Percentiles rank a stretch among this genome's conserved stretches.
These are phyloP conservation scores for Wickerhamomyces sydowiorum DNA, from an alignment of 805 yeast genomes.

Conservation along the genomic window DNA sequence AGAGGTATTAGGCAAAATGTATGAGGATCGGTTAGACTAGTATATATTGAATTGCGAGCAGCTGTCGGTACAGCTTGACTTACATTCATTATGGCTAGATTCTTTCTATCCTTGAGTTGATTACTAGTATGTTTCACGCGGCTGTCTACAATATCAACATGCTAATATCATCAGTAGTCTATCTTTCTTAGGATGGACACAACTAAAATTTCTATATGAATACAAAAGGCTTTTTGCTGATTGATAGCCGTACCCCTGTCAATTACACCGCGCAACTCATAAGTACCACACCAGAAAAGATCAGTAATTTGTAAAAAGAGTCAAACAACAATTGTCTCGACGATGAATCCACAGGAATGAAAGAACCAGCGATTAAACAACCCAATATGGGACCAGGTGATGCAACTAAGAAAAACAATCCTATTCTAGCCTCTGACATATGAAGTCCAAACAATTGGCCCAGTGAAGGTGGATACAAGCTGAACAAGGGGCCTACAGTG, in stretches of 20 bases:
- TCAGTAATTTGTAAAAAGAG: constrained; percentile 10
- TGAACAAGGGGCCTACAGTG: constrained; percentile 15
- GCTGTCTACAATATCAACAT: too few species aligned
- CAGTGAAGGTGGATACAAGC: constrained; percentile 18
- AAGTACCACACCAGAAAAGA: constrained; percentile 16
- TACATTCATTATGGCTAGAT: too few species aligned
- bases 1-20: too few species aligned
- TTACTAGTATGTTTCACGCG: too few species aligned
- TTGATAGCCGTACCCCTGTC: constrained; percentile 9
- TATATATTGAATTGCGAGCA: too few species aligned
- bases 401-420: constrained; percentile 12
- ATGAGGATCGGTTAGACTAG: too few species aligned
- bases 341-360: constrained; percentile 12
- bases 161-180: too few species aligned
- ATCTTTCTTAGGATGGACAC: too few species aligned
- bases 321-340: constrained; percentile 5
- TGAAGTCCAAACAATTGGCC: constrained; percentile 17
- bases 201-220: constrained; percentile 8
- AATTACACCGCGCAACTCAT: constrained; percentile 6
- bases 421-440: constrained; percentile 15
- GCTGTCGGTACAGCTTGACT: too few species aligned
- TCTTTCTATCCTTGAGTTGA: too few species aligned
- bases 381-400: constrained; percentile 20
- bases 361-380: constrained; percentile 18
- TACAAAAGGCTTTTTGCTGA: constrained; percentile 7